These are phyloP conservation scores for Lachnellula hyalina DNA, from an alignment of 2,329 filamentous ascomycete species.

Conservation along the genomic window DNA sequence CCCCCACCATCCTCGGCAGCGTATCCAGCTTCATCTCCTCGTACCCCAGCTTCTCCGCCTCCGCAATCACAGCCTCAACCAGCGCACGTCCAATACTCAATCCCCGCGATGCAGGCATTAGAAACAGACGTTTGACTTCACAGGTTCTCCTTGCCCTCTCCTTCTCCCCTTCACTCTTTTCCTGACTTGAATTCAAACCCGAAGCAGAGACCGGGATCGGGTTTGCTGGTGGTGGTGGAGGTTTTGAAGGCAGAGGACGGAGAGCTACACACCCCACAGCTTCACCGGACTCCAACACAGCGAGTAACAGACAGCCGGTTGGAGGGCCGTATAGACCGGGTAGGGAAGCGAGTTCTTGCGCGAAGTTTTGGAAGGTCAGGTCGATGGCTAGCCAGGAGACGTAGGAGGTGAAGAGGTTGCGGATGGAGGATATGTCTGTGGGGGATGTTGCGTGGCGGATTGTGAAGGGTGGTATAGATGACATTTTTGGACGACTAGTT, in stretches of 20 bases:
- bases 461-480: conserved; percentile 10
- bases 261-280: conserved; percentile 47
- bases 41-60: conserved; percentile 45
- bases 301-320: conserved; percentile 45
- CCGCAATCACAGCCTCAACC: conserved; percentile 38
- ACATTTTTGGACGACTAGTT: background rate
- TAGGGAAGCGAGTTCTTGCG: conserved; percentile 44
- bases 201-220: too few relatives aligned
- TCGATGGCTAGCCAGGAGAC: conserved; percentile 44
- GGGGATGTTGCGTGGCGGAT: conserved; percentile 37
- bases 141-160: conserved; percentile 4
- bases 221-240: background rate
- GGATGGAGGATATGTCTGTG: conserved; percentile 38
- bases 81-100: conserved; percentile 44
- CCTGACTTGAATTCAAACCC: background rate
- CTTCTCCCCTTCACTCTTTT: background rate
- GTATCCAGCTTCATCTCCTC: conserved; percentile 51
- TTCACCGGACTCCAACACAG: conserved; percentile 21
- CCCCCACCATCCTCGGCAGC: conserved; percentile 45
- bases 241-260: conserved; percentile 33
- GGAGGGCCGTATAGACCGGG: conserved; percentile 48
- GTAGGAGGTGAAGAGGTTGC: conserved; percentile 39
- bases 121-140: conserved; percentile 56
- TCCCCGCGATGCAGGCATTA: conserved; percentile 42
- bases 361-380: conserved; percentile 52